Evolutionary conservation across 139 green algal species (phyloP).

Genomic region (Auxenochlorella pyrenoidosa): DNA sequence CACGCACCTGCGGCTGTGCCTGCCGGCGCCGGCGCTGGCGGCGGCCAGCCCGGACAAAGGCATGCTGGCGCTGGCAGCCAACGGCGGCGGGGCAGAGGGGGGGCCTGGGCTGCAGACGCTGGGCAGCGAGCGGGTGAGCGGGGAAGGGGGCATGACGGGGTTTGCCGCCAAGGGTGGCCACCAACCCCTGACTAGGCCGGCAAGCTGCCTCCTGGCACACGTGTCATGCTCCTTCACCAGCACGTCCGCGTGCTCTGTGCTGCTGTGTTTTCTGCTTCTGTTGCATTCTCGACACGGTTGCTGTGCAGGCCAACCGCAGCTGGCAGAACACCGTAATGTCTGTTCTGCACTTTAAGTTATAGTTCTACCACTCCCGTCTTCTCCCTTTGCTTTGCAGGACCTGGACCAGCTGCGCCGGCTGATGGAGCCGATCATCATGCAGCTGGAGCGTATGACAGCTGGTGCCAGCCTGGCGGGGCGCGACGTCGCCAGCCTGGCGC

Average conservation of each 20-base stretch:
- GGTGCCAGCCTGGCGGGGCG: slow-evolving; percentile 1
- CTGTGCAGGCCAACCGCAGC: no score
- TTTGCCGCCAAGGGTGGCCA: no score
- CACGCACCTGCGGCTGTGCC: slow-evolving; percentile 31
- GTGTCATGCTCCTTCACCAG: no score
- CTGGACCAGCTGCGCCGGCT: slow-evolving; percentile 49
- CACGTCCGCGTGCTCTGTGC: no score
- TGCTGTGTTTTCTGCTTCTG: no score
- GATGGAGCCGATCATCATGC: slow-evolving; percentile 25
- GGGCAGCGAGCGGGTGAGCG: slow-evolving; percentile 28
- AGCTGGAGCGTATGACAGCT: slow-evolving; percentile 23
- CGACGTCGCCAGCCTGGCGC: slow-evolving; percentile 33
- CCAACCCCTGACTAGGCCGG: no score
- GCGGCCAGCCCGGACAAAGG: slow-evolving; percentile 13
- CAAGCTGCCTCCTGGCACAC: no score
- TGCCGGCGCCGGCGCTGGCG: slow-evolving; percentile 16
- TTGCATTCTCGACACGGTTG: no score
- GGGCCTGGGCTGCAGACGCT: background rate
- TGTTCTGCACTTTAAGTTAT: no score
- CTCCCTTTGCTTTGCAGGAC: slow-evolving; percentile 7
- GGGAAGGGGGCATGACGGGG: no score
- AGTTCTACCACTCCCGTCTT: no score
- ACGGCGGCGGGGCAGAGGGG: background rate
- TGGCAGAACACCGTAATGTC: no score
- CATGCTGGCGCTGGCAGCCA: background rate